Base-by-base conservation (phyloP, 2,329 filamentous ascomycete genomes). In the Aquanectria penicillioides region DNA sequence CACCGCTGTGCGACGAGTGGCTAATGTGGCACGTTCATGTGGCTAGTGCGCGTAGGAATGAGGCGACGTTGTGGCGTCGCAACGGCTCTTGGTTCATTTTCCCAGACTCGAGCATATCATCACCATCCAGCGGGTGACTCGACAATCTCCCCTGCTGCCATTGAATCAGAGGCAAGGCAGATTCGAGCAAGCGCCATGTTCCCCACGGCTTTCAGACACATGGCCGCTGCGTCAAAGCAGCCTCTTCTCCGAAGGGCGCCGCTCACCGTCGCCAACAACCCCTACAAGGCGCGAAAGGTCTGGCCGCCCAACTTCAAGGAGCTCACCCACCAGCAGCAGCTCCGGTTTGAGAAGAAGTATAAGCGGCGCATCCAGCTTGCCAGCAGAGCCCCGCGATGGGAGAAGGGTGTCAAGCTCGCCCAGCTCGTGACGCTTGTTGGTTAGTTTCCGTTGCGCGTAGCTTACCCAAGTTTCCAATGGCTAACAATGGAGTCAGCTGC, bases 251-350 rank as follows among this genome's bases (percentile, higher is more conserved):
- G 69, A 33, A 62, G 63, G 38, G 49, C 67, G 40, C 69, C 73
- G 20, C 56, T 75, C 34, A 72, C 62, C 53, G 75, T 81, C 61
- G 78, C 82, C 63, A 81, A 75, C 59, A 88, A 86, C 70, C 83
- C 83, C 5, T 89, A 86, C 77, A 85, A 80, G 69, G 85, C 87
- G 44, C 89, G 91, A 76, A 91, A 89, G 72, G 79, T 86, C 64
- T 94, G 91, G 91, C 91, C 91, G 56, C 91, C 91, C 11, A 88
- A 93, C 75, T 91, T 94, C 75, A 78, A 82, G 62, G 84, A 86
- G 71, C 83, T 94, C 58, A 86, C 86, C 31, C 78, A 82, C 41
- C 90, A 90, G 74, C 87, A 93, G 71, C 89, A 94, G 75, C 90
- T 94, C 72, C 84, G 87, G 37, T 89, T 93, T 67, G 91, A 94